Evolutionary conservation across 192 early-diverging fungal genomes (phyloP).

Genomic region (Irineochytrium annulatum): DNA sequence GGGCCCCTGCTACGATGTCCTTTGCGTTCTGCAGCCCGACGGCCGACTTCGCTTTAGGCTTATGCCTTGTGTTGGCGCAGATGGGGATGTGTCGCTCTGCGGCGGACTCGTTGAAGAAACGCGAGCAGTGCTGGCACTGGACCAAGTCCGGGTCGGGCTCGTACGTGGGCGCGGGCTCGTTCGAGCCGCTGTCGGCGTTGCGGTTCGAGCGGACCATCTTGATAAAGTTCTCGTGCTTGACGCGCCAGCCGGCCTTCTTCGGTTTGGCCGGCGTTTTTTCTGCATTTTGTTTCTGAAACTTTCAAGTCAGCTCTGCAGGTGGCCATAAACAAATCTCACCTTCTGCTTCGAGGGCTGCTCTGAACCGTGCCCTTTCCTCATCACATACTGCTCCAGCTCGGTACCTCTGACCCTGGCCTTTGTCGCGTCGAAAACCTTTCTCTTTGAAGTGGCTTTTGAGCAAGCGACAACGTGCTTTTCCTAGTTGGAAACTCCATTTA

Average conservation of each 20-base stretch:
- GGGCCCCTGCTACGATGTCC: constrained; percentile 4
- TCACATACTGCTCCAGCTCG: constrained; percentile 47
- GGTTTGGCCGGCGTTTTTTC: neutral
- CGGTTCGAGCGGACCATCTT: constrained; percentile 45
- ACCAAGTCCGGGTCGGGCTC: constrained; percentile 48
- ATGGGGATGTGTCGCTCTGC: constrained; percentile 50
- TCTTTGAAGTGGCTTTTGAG: constrained; percentile 28
- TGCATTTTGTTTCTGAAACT: too few species aligned
- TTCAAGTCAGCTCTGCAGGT: too few species aligned
- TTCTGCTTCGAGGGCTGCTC: too few species aligned
- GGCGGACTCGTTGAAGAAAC: constrained; percentile 47
- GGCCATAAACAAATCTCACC: too few species aligned
- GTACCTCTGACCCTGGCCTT: constrained; percentile 47
- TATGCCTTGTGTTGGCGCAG: constrained; percentile 42
- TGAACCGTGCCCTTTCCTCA: constrained; percentile 10
- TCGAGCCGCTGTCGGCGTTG: neutral
- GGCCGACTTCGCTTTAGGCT: constrained; percentile 16
- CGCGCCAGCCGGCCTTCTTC: constrained; percentile 43
- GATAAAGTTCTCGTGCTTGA: constrained; percentile 44
- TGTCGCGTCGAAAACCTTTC: constrained; percentile 47
- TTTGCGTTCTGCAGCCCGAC: neutral
- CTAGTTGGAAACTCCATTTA: constrained; percentile 11
- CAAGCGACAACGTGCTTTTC: constrained; percentile 45
- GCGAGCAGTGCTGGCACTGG: constrained; percentile 36
- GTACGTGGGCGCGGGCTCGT: neutral